Percentiles rank a stretch among this genome's conserved stretches.
phyloP scores from a whole-genome alignment of 2,329 filamentous ascomycete species.

The Alternaria brassicae region DNA sequence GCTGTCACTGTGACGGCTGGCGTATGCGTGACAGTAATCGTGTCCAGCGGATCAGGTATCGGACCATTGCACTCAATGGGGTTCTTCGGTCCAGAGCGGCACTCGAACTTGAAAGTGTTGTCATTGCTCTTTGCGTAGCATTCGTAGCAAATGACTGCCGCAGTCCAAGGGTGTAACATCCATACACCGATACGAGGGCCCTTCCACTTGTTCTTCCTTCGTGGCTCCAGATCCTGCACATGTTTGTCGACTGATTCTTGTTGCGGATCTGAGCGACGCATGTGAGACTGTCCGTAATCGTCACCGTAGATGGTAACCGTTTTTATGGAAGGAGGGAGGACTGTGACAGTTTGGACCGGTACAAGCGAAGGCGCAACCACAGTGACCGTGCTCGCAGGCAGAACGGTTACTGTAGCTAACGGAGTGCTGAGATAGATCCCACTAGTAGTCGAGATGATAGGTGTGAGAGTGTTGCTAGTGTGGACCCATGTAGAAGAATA shows the following conservation, averaged over 20 bases:
- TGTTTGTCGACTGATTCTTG: neutral
- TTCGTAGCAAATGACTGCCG: conserved; percentile 28
- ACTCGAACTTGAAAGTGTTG: conserved; percentile 25
- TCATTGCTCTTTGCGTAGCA: conserved; percentile 30
- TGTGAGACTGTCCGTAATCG: neutral
- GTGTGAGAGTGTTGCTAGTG: neutral
- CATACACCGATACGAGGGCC: conserved; percentile 24
- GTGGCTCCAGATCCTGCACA: conserved; percentile 3
- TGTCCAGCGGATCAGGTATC: neutral
- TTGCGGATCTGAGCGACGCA: neutral
- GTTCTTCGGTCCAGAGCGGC: conserved; percentile 15
- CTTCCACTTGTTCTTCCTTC: conserved; percentile 9
- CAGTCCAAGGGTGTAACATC: conserved; percentile 38
- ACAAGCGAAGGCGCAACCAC: neutral
- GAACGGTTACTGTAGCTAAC: neutral
- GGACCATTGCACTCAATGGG: conserved; percentile 14
- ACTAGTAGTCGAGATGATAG: neutral
- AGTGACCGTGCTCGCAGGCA: neutral
- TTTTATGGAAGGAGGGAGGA: neutral
- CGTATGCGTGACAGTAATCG: conserved; percentile 5
- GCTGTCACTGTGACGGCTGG: conserved; percentile 1
- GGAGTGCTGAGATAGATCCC: neutral
- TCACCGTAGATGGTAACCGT: neutral
- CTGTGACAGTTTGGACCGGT: neutral
- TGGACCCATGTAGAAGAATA: neutral